A percentile compares a stretch with the other conserved stretches of the same genome.
These are phyloP conservation scores for Paulinella micropora DNA, from an alignment of 78 protist genomes.

Conservation along the genomic window DNA sequence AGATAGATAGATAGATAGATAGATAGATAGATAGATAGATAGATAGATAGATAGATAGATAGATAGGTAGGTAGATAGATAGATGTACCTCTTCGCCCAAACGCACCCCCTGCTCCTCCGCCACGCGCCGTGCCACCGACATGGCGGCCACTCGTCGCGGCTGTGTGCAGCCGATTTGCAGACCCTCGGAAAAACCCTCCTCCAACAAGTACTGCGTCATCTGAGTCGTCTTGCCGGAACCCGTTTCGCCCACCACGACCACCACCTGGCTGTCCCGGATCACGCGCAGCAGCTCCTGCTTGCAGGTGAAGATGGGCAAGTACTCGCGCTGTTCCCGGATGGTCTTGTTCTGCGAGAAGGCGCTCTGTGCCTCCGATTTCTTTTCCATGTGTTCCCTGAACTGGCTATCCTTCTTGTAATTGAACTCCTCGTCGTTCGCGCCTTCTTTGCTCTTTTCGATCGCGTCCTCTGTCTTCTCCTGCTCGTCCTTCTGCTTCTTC, in stretches of 20 bases:
- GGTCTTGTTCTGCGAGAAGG: slow-evolving; percentile 62
- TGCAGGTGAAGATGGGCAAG: slow-evolving; percentile 69
- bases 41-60: background rate
- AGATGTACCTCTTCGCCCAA: background rate
- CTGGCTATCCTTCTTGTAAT: slow-evolving; percentile 33
- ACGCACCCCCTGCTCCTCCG: slow-evolving; percentile 53
- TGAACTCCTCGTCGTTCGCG: too few species aligned
- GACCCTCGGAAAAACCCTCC: slow-evolving; percentile 37
- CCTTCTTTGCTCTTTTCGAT: too few species aligned
- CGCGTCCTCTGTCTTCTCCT: too few species aligned
- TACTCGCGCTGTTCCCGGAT: slow-evolving; percentile 73
- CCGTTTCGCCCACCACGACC: slow-evolving; percentile 17
- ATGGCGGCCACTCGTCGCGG: slow-evolving; percentile 95
- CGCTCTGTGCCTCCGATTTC: slow-evolving; percentile 40
- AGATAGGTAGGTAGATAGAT: background rate
- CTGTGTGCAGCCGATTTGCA: slow-evolving; percentile 70
- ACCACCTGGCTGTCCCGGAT: background rate
- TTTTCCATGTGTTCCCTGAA: slow-evolving; percentile 27
- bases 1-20: background rate
- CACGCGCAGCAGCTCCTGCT: slow-evolving; percentile 32
- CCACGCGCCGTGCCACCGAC: slow-evolving; percentile 86
- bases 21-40: background rate
- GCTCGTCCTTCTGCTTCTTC: background rate
- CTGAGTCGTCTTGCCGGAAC: slow-evolving; percentile 77
- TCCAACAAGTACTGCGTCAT: slow-evolving; percentile 63